These are phyloP conservation scores for Diplosphaera chodatii DNA, from an alignment of 139 green algal species.

Conservation along the genomic window DNA sequence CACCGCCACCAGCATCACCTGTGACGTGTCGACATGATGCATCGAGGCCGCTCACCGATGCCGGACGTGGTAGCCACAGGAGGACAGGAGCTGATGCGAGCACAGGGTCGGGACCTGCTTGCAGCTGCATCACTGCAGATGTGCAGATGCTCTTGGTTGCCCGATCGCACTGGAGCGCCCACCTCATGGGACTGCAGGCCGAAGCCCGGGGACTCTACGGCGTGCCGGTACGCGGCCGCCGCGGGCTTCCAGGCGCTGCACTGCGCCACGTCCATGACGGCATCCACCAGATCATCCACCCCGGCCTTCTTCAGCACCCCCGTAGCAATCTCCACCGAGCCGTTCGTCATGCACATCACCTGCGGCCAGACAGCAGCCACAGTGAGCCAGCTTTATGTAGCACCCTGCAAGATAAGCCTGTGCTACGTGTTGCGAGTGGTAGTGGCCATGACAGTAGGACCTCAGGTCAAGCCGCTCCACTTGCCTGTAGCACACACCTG, in stretches of 20 bases:
- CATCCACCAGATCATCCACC: neutral
- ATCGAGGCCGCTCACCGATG: too few species aligned
- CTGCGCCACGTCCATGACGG: conserved; percentile 11
- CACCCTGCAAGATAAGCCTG: neutral
- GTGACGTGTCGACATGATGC: neutral
- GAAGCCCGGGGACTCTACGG: neutral
- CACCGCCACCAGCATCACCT: conserved; percentile 22
- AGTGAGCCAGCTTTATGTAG: neutral
- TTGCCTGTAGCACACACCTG: too few species aligned
- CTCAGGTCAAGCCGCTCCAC: too few species aligned
- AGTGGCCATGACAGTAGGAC: too few species aligned
- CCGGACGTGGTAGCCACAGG: too few species aligned
- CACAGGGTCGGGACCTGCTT: too few species aligned
- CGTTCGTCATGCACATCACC: conserved; percentile 18
- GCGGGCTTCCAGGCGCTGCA: conserved; percentile 9
- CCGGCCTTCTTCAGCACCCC: conserved; percentile 2
- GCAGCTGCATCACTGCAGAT: too few species aligned
- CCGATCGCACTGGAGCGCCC: neutral
- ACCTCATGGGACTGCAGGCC: conserved; percentile 7
- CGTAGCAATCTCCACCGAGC: conserved; percentile 8
- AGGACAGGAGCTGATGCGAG: too few species aligned
- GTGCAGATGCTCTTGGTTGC: too few species aligned
- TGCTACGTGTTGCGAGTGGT: too few species aligned
- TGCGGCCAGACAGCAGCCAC: neutral
- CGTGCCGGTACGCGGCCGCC: conserved; percentile 2